Percentiles rank a stretch among this genome's conserved stretches.
These are phyloP conservation scores for Apophysomyces variabilis DNA, from an alignment of 371 early-diverging fungal genomes.

Conservation along the genomic window DNA sequence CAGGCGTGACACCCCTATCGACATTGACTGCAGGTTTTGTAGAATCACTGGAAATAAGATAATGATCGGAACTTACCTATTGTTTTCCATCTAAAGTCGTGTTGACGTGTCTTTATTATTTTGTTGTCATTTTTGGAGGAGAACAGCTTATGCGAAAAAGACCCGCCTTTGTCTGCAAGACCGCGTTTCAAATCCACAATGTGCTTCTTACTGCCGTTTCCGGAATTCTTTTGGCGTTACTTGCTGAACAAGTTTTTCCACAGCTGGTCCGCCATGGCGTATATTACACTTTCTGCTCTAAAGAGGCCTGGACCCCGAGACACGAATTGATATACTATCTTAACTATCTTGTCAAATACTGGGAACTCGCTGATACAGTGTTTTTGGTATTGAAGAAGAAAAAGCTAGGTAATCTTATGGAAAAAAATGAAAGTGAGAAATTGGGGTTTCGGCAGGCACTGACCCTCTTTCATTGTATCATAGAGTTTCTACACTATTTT, in stretches of 20 bases:
- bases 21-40: slow-evolving; percentile 31
- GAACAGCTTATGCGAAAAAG: slow-evolving; percentile 61
- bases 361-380: slow-evolving; percentile 64
- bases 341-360: slow-evolving; percentile 86
- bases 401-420: slow-evolving; percentile 30
- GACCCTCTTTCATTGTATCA: not conserved
- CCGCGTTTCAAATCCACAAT: slow-evolving; percentile 77
- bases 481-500: slow-evolving; percentile 83
- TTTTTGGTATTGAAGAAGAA: slow-evolving; percentile 43
- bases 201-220: slow-evolving; percentile 70
- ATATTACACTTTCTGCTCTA: slow-evolving; percentile 68
- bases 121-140: slow-evolving; percentile 74
- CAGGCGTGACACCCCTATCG: slow-evolving; percentile 27
- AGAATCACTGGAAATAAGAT: too few relatives aligned
- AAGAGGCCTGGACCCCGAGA: slow-evolving; percentile 67
- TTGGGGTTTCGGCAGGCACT: not conserved
- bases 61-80: too few relatives aligned
- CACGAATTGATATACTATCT: slow-evolving; percentile 80
- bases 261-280: slow-evolving; percentile 65
- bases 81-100: too few relatives aligned
- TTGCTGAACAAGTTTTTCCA: slow-evolving; percentile 73
- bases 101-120: slow-evolving; percentile 51
- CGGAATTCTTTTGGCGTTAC: slow-evolving; percentile 60
- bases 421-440: not conserved
- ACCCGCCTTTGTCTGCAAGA: slow-evolving; percentile 62